Conservation (phyloP, 306 rosid genomes). For the Dicorynia guianensis region DNA sequence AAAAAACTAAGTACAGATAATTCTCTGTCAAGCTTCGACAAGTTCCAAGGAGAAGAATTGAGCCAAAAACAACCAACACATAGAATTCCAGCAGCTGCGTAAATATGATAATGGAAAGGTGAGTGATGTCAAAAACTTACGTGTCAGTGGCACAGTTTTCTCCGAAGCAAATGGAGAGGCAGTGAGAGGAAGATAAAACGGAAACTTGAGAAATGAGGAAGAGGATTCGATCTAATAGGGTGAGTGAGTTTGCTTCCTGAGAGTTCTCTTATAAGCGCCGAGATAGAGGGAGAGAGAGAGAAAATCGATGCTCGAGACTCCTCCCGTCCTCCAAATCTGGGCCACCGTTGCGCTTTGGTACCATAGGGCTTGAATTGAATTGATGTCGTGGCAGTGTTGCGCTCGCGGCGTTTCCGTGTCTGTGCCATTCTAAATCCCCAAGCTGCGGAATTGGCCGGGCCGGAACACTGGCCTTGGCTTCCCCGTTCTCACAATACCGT, state of each 20-base stretch:
- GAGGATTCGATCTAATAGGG: conserved; percentile 57
- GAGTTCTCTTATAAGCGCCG: conserved; percentile 2
- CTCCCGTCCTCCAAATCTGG: no score
- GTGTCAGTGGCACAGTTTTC: conserved; percentile 35
- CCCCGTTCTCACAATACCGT: no score
- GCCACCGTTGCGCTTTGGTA: no score
- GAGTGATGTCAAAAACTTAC: conserved; percentile 42
- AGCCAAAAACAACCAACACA: conserved; percentile 22
- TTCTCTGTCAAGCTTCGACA: conserved; percentile 3
- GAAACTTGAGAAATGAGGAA: conserved; percentile 1
- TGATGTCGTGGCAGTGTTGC: no score
- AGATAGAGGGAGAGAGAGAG: no score
- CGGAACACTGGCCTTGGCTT: no score
- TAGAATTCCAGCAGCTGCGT: background rate
- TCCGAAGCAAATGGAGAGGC: conserved; percentile 26
- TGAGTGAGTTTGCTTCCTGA: conserved; percentile 40
- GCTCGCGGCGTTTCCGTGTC: no score
- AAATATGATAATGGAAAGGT: background rate
- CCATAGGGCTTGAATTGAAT: no score
- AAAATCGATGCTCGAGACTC: no score
- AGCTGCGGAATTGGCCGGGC: no score
- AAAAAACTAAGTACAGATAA: background rate
- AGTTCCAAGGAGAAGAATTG: conserved; percentile 1
- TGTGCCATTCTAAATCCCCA: no score
- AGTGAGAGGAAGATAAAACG: background rate